phyloP scores from a whole-genome alignment of 1,139 yeast genomes.

The Pichia sp. region DNA sequence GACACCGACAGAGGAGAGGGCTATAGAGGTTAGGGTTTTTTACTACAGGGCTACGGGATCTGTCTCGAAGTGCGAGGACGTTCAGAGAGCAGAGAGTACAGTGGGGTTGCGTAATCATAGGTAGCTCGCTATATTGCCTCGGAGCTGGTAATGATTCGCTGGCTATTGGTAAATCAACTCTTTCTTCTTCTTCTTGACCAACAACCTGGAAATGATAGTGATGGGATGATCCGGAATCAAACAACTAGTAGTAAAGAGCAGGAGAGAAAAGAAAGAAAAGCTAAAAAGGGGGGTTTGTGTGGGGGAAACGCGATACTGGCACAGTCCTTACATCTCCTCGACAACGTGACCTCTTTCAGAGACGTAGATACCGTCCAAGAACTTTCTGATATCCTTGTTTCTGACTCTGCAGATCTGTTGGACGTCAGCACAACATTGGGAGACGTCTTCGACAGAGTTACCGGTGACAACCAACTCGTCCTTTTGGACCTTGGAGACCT shows the following conservation, averaged over 20 bases:
- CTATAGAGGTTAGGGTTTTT: background rate
- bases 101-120: constrained; percentile 44
- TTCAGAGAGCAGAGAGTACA: constrained; percentile 13
- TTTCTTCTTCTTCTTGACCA: constrained; percentile 1
- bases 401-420: constrained; percentile 98
- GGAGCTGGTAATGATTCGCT: constrained; percentile 50
- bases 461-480: constrained; percentile 92
- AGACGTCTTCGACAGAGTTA: constrained; percentile 96
- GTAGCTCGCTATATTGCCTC: constrained; percentile 55
- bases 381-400: constrained; percentile 99
- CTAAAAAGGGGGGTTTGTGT: too few species aligned
- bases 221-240: constrained; percentile 4
- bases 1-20: background rate
- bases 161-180: constrained; percentile 2
- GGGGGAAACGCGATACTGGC: background rate
- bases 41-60: background rate
- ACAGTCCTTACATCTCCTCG: constrained; percentile 43
- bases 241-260: constrained; percentile 21
- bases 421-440: constrained; percentile 97
- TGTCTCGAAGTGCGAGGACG: constrained; percentile 13
- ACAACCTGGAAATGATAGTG: constrained; percentile 5
- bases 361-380: constrained; percentile 99
- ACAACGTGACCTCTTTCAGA: constrained; percentile 90
- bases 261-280: constrained; percentile 15
- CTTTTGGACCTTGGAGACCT: constrained; percentile 79